Evolutionary conservation across 2,329 filamentous ascomycete genomes (phyloP), one percentile per base, ranked within the genome.

Genomic region (Botrytis aclada): DNA sequence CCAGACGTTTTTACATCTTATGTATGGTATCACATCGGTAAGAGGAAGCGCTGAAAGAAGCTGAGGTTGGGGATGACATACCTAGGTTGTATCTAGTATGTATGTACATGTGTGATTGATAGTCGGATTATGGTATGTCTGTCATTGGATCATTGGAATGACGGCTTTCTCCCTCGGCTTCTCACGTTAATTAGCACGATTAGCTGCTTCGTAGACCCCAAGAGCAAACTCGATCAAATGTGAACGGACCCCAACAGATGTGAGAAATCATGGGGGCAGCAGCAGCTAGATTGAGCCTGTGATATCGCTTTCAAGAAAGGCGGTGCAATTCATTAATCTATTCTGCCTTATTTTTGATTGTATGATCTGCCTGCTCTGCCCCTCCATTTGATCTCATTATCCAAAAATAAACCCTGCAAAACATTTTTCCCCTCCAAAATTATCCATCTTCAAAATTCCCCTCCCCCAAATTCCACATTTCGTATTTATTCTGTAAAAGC

Each of bases 401-500:
- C 64, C 25, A 54, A 54, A 66, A 66, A 66, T 54, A 66, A 66
- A 29, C 64, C 64, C 45, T 54, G 64, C 45, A n/a, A 66, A 25
- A 66, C 45, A 54, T 22, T 67, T 67, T 54, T 56, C 34, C 45
- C 25, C 64, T 67, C 34, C 22, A 34, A 29, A 51, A 43, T 54
- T 34, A n/a, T 45, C 37, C 8, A 47, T 32, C 41, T 43, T 41
- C 22, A 8, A 41, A n/a, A 6, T 16, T 16, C 25, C 25, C 14
- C 5, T 18, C 8, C 20, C 14, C 39, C 4, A 41, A 41, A 2
- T 62, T 37, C 58, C 58, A 47, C 41, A 32, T 45, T 25, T 4
- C 12, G 4, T 65, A n/a, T 1, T 18, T 29, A 18, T 10, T 3
- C 34, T 22, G 22, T 22, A 34, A 22, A 47, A 18, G 63, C 63